Evolutionary conservation across 1,284 basidiomycete genomes (phyloP), one percentile per base, ranked within the genome.

Genomic region (Retiboletus flavoniger): DNA sequence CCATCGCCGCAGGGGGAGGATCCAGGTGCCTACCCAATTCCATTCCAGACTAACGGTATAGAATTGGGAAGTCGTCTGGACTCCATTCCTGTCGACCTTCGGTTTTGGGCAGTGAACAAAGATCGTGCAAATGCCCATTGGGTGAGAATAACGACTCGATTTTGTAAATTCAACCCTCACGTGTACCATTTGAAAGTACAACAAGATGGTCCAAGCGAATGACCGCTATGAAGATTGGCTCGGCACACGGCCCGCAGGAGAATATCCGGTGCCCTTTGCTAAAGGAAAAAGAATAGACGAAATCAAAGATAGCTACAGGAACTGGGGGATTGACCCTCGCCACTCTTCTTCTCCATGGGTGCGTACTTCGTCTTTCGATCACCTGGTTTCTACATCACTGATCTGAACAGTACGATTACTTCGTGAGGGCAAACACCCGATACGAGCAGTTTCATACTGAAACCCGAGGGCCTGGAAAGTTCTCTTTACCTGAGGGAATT

Each of bases 11-110:
- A 39, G 24, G 28, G 55, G 28, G 53, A 56, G 29, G 43, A 58
- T 21, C 64, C 63, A 49, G 55, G 62, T 7, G 63, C 49, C 34
- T 65, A 63, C 39, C 50, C 50, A 43, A 36, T 66, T 35, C 60
- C 60, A 49, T 57, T 54, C 48, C 2, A 29, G 4, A 0, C 14
- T 14, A 0, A 0, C 1, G 3, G 9, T 7, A 24, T 61, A 29
- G 35, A 51, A 50, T 43, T 55, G 50, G 65, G 59, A 11, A 60
- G 54, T 45, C 55, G 63, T 32, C 55, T 64, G 40, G 65, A 64
- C 8, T 47, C 61, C n/a, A 47, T 64, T 14, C 3, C 45, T 6
- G 7, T 21, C 3, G 2, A 2, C 0, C 13, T 55, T 4, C 54
- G 61, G 9, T 51, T 53, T 45, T 67, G 65, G 63, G 63, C 61